Percentiles rank a stretch among this genome's conserved stretches.
These are phyloP conservation scores for Phtheirospermum japonicum DNA, from an alignment of 257 asterid genomes.

Conservation along the genomic window DNA sequence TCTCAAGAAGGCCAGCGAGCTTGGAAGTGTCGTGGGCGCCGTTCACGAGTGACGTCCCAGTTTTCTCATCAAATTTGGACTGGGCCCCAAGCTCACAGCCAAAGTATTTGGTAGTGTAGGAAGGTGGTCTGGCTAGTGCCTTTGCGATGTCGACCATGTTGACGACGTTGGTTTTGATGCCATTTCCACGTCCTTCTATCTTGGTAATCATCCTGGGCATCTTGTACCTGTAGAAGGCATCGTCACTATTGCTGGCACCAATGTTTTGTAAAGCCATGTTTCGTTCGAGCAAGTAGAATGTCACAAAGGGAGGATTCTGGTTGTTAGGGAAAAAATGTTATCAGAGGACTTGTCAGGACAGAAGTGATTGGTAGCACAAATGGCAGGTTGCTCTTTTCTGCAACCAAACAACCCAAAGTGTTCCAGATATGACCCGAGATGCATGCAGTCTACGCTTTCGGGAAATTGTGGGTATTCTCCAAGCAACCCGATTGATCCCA, in stretches of 20 bases:
- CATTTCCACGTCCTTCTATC: slow-evolving; percentile 56
- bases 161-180: slow-evolving; percentile 52
- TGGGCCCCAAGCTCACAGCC: slow-evolving; percentile 58
- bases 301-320: not conserved
- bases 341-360: not conserved
- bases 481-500: slow-evolving; percentile 43
- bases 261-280: slow-evolving; percentile 49
- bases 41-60: slow-evolving; percentile 47
- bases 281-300: not conserved
- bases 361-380: slow-evolving; percentile 3
- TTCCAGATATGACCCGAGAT: slow-evolving; percentile 27
- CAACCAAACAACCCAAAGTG: slow-evolving; percentile 25
- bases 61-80: slow-evolving; percentile 53
- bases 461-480: slow-evolving; percentile 36
- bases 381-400: slow-evolving; percentile 10
- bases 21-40: slow-evolving; percentile 56
- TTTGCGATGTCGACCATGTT: slow-evolving; percentile 59
- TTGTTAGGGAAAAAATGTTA: not conserved
- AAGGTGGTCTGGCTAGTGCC: slow-evolving; percentile 48
- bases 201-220: slow-evolving; percentile 57
- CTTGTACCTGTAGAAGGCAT: slow-evolving; percentile 57
- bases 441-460: slow-evolving; percentile 33
- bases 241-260: slow-evolving; percentile 57
- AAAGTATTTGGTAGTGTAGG: slow-evolving; percentile 48
- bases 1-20: slow-evolving; percentile 51